Evolutionary conservation across 495 filamentous ascomycete genomes (phyloP), one percentile per base, ranked within the genome.

Genomic region (Haplographium delicatum): DNA sequence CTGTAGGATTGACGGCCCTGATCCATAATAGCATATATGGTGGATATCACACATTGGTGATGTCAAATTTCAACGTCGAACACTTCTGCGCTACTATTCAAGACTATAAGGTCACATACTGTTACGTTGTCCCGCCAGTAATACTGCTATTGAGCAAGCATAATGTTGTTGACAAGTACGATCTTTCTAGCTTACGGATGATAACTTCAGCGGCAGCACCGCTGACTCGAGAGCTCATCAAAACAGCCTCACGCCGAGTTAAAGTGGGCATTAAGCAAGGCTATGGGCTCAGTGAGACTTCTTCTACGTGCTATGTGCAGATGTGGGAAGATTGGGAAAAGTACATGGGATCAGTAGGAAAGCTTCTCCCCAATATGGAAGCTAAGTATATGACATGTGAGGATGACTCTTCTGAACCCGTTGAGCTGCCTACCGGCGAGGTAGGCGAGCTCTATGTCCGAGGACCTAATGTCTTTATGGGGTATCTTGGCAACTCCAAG

Each of bases 191-290:
- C 23, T 54, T 97, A 6, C 81, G 82, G 35, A 88, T 90, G 80
- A 69, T 95, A 68, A 90, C 86, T 65, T 90, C 80, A 1, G 91
- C 88, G 3, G 91, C 91, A 0, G 91, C 91, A 5, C 91, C 91
- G 1, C 69, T 96, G 39, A 91, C 87, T 0, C 71, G 76, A 15
- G 89, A 95, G 45, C 71, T 97, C 3, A 84, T 89, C 9, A 76
- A 90, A 50, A 75, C 80, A 13, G 80, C 91, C 8, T 88, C 88
- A 69, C 60, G 76, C 5, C 75, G 89, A 11, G 72, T 91, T 41
- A 78, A 80, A 37, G 68, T 91, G 33, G 83, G 82, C 35, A 73
- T 76, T 7, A 80, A 78, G 65, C 75, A 81, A 50, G 69, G 72
- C 37, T 80, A 78, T 52, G 75, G 75, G 0, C 60, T 79, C 19